Base-by-base conservation (phyloP, 768 basidiomycete genomes). In the Rhizopogon roseolus region DNA sequence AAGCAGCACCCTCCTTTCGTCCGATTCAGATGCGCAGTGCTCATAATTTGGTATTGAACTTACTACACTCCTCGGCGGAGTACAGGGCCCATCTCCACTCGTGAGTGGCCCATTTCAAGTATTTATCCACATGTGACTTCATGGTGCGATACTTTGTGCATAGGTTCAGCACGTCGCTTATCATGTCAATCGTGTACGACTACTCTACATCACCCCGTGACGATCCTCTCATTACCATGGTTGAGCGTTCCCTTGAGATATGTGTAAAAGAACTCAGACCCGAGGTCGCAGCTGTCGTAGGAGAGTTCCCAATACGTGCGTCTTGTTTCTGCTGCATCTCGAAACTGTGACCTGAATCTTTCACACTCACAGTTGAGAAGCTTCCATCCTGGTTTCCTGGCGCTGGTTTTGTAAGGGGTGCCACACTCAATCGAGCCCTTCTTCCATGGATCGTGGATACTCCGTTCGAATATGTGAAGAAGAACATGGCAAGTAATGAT, bases 21-120 rank as follows among this genome's bases (percentile, higher is more conserved):
- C 69, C 72, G 4, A 56, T 67, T 16, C 76, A 76, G 48, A 54
- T 62, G 28, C 59, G 62, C 38, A 73, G 70, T 52, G 58, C 66
- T 2, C 64, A 66, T 44, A 62, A 64, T 5, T 51, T 75, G 27
- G 59, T 75, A 7, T 55, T 51, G 17, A 57, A 58, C 17, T 44
- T 76, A 22, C 29, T 64, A 11, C 48, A 36, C 1, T 54, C 50
- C n/a, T 64, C 71, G 1, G 60, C 46, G 1, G 55, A 66, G 13
- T 62, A 62, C 50, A 4, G n/a, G 10, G 45, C 43, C 17, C 69
- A 73, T 46, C n/a, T 62, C 1, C 55, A 66, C 29, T 14, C 38
- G 63, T 65, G 39, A 52, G 65, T 2, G 3, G 8, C 28, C 16
- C 29, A 19, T 14, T 9, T 10, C 22, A 45, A 22, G 36, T n/a